Conservation (phyloP, 129 eudicot species). For the carrot (Daucus carota) region DNA sequence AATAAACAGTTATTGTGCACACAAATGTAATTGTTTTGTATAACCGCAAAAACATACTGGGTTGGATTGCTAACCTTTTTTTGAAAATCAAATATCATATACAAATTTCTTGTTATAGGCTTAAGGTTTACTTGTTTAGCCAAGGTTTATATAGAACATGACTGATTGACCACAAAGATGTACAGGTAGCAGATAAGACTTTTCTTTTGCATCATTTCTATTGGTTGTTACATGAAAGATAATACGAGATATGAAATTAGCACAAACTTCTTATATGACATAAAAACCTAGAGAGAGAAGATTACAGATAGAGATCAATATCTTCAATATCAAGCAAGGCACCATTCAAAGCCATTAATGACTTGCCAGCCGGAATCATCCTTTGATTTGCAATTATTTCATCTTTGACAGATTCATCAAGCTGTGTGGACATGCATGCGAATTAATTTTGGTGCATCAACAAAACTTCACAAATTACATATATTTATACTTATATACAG, state of each 20-base stretch:
- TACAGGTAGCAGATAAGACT: background rate
- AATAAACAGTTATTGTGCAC: background rate
- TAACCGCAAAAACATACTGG: background rate
- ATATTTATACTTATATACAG: background rate
- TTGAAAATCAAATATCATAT: too few relatives aligned
- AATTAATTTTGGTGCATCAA: slow-evolving; percentile 4
- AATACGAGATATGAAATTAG: background rate
- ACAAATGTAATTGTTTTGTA: background rate
- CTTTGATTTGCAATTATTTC: slow-evolving; percentile 93
- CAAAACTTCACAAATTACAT: background rate
- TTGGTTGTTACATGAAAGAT: background rate
- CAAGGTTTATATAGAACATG: too few relatives aligned
- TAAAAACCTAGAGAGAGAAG: slow-evolving; percentile 6
- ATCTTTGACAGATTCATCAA: slow-evolving; percentile 88
- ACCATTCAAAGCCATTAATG: slow-evolving; percentile 96
- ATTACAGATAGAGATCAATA: slow-evolving; percentile 90
- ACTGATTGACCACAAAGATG: background rate
- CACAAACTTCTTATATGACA: background rate
- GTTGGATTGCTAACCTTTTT: too few relatives aligned
- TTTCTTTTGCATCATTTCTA: background rate
- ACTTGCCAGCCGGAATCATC: slow-evolving; percentile 98
- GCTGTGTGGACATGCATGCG: slow-evolving; percentile 38
- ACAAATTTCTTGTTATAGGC: too few relatives aligned
- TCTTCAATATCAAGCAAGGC: slow-evolving; percentile 89
- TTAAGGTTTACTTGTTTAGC: too few relatives aligned